These are phyloP conservation scores for Dendrostoma leiphaemia DNA, from an alignment of 2,329 filamentous ascomycete genomes.

Conservation along the genomic window DNA sequence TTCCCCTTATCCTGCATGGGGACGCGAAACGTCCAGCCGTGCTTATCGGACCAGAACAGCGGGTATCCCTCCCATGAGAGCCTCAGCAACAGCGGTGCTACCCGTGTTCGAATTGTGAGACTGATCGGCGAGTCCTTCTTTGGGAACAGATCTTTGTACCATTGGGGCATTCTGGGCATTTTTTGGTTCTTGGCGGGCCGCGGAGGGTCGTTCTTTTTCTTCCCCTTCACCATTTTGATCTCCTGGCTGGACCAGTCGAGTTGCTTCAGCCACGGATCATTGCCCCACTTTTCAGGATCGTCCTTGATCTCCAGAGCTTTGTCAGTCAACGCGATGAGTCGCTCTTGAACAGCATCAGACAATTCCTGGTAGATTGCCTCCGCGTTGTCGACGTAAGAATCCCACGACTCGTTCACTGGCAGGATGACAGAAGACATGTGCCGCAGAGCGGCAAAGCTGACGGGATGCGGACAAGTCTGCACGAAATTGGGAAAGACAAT, in stretches of 20 bases:
- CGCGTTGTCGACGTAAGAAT: conserved; percentile 77
- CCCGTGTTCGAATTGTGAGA: conserved; percentile 80
- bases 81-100: conserved; percentile 80
- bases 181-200: conserved; percentile 82
- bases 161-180: conserved; percentile 88
- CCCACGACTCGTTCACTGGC: conserved; percentile 85
- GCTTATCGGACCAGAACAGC: conserved; percentile 86
- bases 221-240: conserved; percentile 85
- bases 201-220: conserved; percentile 79
- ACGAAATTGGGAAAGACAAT: conserved; percentile 90
- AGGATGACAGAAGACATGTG: conserved; percentile 93
- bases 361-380: conserved; percentile 81
- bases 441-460: conserved; percentile 90
- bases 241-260: conserved; percentile 96
- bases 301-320: conserved; percentile 74
- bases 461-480: conserved; percentile 88
- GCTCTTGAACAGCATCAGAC: conserved; percentile 73
- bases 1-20: conserved; percentile 57
- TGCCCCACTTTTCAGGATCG: conserved; percentile 65
- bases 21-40: conserved; percentile 91
- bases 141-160: conserved; percentile 89
- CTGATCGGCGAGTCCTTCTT: conserved; percentile 68
- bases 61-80: conserved; percentile 88
- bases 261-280: conserved; percentile 88
- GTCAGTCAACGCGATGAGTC: conserved; percentile 70